Percentiles rank a stretch among this genome's conserved stretches.
Conservation (phyloP, 106 monocot genomes). For the Allium sativum region DNA sequence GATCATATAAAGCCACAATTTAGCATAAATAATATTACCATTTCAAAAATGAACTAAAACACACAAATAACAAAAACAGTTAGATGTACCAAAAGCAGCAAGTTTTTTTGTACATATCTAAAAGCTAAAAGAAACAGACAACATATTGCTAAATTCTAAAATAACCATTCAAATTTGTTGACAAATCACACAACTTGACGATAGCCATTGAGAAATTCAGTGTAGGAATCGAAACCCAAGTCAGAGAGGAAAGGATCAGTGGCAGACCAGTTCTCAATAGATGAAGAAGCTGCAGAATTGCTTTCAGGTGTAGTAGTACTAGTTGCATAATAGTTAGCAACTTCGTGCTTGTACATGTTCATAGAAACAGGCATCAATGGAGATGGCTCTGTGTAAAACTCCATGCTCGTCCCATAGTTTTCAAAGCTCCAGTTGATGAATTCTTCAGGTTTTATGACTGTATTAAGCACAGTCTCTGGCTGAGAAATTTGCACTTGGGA, state of each 20-base stretch:
- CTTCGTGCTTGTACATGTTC: no score
- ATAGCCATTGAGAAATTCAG: not conserved
- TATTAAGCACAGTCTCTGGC: no score
- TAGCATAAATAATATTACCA: not conserved
- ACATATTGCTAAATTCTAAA: not conserved
- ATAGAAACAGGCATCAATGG: not conserved
- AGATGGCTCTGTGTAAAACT: not conserved
- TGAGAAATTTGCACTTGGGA: not conserved
- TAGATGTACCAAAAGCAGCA: not conserved
- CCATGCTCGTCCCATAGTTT: no score
- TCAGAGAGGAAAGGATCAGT: not conserved
- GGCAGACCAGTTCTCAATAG: not conserved
- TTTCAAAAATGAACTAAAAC: not conserved
- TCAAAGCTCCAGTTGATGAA: not conserved
- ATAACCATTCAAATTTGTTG: not conserved
- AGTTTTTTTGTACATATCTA: constrained; percentile 2
- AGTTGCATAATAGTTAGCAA: not conserved
- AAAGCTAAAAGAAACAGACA: not conserved
- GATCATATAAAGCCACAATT: not conserved
- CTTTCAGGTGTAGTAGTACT: not conserved
- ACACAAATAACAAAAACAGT: constrained; percentile 1
- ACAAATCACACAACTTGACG: not conserved
- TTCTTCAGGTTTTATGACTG: not conserved
- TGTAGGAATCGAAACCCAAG: constrained; percentile 6
- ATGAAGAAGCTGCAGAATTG: not conserved